These are phyloP conservation scores for Tolypocladium tundrense DNA, from an alignment of 2,329 filamentous ascomycete genomes.

Conservation along the genomic window DNA sequence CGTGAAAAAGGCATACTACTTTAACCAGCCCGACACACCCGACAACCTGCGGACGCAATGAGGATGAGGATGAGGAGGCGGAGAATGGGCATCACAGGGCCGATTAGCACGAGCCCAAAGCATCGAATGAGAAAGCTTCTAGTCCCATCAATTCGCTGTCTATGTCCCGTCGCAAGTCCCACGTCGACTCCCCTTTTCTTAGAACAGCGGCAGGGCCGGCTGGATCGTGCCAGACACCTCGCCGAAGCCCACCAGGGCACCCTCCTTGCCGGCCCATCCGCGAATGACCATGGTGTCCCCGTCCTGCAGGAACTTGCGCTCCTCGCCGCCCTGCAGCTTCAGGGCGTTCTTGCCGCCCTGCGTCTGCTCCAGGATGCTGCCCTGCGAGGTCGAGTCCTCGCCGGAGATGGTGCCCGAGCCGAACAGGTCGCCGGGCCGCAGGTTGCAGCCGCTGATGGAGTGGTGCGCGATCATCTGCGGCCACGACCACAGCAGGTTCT, in stretches of 20 bases:
- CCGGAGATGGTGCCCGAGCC: conserved; percentile 71
- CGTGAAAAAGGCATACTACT: conserved; percentile 42
- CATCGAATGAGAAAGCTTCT: background rate
- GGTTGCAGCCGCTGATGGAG: conserved; percentile 64
- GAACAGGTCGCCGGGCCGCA: conserved; percentile 64
- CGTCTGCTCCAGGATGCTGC: conserved; percentile 64
- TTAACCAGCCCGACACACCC: conserved; percentile 38
- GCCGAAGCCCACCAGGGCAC: conserved; percentile 65
- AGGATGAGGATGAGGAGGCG: background rate
- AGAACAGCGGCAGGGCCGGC: conserved; percentile 19
- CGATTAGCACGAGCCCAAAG: background rate
- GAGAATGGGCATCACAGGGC: background rate
- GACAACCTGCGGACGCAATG: conserved; percentile 15
- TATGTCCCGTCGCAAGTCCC: background rate
- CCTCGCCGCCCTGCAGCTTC: conserved; percentile 51
- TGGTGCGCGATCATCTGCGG: conserved; percentile 79
- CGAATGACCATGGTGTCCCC: conserved; percentile 60
- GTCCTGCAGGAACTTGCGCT: conserved; percentile 63
- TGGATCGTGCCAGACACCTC: conserved; percentile 56
- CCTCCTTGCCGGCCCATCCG: conserved; percentile 56
- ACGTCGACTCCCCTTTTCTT: background rate
- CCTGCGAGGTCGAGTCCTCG: conserved; percentile 50
- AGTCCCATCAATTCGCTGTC: background rate
- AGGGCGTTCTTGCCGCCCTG: conserved; percentile 57
- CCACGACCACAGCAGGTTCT: conserved; percentile 63